Conservation (phyloP, 2,329 filamentous ascomycete genomes). For the Colletotrichum navitas region DNA sequence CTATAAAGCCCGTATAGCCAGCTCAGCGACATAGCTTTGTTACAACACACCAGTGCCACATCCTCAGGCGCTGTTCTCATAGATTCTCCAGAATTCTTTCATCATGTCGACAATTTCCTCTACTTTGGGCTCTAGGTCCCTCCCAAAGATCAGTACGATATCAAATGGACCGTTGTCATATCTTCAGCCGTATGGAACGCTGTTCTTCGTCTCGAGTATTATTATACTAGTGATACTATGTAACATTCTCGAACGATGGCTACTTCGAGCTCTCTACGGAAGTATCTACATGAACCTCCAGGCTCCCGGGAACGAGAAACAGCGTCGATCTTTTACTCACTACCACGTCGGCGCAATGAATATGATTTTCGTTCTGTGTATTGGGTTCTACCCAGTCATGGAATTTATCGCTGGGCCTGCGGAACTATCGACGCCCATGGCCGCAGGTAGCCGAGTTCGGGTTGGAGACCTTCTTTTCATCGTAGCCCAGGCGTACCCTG, state of each 20-base stretch:
- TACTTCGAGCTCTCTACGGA: slow-evolving; percentile 30
- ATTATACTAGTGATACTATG: slow-evolving; percentile 28
- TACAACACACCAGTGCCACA: neutral
- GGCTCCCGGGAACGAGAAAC: slow-evolving; percentile 32
- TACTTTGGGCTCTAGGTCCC: neutral
- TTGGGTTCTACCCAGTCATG: slow-evolving; percentile 35
- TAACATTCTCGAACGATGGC: slow-evolving; percentile 36
- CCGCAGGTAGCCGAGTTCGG: neutral
- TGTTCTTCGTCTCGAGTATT: slow-evolving; percentile 29
- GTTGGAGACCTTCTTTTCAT: slow-evolving; percentile 40
- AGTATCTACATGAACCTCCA: slow-evolving; percentile 14
- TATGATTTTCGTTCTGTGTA: slow-evolving; percentile 19
- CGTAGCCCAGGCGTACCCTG: slow-evolving; percentile 27
- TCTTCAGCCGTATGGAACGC: slow-evolving; percentile 12
- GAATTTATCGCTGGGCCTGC: slow-evolving; percentile 26
- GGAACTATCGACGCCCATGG: slow-evolving; percentile 1
- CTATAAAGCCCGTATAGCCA: neutral
- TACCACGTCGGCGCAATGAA: slow-evolving; percentile 36
- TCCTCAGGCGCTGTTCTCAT: neutral
- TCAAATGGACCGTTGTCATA: slow-evolving; percentile 26
- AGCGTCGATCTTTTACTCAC: slow-evolving; percentile 38
- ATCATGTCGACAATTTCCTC: neutral
- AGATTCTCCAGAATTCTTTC: neutral
- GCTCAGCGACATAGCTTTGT: fast-evolving
- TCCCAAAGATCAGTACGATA: slow-evolving; percentile 30